These are phyloP conservation scores for Kluyveromyces sp. DNA, from an alignment of 1,139 yeast species.

Conservation along the genomic window DNA sequence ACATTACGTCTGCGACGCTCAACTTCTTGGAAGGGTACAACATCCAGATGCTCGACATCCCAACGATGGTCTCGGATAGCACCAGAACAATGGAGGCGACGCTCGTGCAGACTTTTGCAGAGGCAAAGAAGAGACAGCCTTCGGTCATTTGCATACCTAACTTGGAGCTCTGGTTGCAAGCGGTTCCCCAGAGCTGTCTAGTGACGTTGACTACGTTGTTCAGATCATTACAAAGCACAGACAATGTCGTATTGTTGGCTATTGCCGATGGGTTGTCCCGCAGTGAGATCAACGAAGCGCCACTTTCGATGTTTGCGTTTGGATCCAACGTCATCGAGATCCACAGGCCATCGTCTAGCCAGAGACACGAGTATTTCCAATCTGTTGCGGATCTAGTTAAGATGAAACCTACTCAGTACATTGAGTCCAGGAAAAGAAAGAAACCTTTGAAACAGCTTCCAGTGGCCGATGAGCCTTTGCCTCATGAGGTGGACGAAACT, in stretches of 20 bases:
- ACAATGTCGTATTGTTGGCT: constrained; percentile 70
- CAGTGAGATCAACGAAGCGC: constrained; percentile 10
- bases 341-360: constrained; percentile 36
- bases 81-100: constrained; percentile 79
- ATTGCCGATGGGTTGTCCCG: constrained; percentile 44
- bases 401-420: constrained; percentile 55
- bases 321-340: constrained; percentile 41
- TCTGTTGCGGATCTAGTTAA: constrained; percentile 47
- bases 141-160: constrained; percentile 80
- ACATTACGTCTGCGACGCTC: constrained; percentile 73
- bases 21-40: constrained; percentile 86
- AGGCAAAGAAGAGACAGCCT: constrained; percentile 87
- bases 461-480: constrained; percentile 28
- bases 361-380: constrained; percentile 49
- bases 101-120: constrained; percentile 76
- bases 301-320: constrained; percentile 26
- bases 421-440: constrained; percentile 34
- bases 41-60: constrained; percentile 78
- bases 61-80: constrained; percentile 70
- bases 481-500: constrained; percentile 16
- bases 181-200: constrained; percentile 61
- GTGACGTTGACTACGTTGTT: constrained; percentile 67
- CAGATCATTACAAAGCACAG: constrained; percentile 62
- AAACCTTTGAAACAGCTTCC: constrained; percentile 37
- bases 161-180: constrained; percentile 66